Evolutionary conservation across 2,329 filamentous ascomycete genomes (phyloP).

Genomic region (Pseudodiploospora longispora): DNA sequence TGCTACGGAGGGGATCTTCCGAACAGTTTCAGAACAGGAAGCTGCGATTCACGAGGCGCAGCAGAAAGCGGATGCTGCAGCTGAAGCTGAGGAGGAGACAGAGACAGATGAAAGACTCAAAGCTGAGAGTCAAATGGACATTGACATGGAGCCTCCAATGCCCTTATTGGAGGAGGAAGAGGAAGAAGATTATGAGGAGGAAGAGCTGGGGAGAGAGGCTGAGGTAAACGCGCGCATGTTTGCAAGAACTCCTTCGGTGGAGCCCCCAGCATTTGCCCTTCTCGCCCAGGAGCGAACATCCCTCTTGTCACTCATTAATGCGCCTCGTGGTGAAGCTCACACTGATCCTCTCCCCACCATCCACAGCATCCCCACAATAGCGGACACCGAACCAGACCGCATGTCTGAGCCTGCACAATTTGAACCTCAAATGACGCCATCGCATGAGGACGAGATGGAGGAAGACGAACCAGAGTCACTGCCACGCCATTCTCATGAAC

Average conservation of each 20-base stretch:
- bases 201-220: slow-evolving; percentile 15
- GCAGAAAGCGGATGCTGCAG: slow-evolving; percentile 15
- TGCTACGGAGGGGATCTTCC: slow-evolving; percentile 55
- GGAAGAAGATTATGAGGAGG: slow-evolving; percentile 17
- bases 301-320: slow-evolving; percentile 53
- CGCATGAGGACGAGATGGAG: slow-evolving; percentile 1
- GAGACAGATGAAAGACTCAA: slow-evolving; percentile 7
- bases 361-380: slow-evolving; percentile 33
- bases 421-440: slow-evolving; percentile 1
- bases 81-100: slow-evolving; percentile 10
- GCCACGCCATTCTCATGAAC: background rate
- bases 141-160: slow-evolving; percentile 6
- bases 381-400: slow-evolving; percentile 12
- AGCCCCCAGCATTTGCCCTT: slow-evolving; percentile 52
- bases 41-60: slow-evolving; percentile 34
- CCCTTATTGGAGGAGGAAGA: slow-evolving; percentile 4
- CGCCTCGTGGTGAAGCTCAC: slow-evolving; percentile 35
- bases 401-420: background rate
- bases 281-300: slow-evolving; percentile 47
- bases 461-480: background rate
- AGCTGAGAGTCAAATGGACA: slow-evolving; percentile 2
- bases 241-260: slow-evolving; percentile 53
- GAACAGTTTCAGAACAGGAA: slow-evolving; percentile 49
- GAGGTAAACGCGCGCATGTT: slow-evolving; percentile 33
- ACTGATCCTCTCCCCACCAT: slow-evolving; percentile 28